phyloP scores from a whole-genome alignment of 768 basidiomycete genomes.

The Boletus eberwhitei region DNA sequence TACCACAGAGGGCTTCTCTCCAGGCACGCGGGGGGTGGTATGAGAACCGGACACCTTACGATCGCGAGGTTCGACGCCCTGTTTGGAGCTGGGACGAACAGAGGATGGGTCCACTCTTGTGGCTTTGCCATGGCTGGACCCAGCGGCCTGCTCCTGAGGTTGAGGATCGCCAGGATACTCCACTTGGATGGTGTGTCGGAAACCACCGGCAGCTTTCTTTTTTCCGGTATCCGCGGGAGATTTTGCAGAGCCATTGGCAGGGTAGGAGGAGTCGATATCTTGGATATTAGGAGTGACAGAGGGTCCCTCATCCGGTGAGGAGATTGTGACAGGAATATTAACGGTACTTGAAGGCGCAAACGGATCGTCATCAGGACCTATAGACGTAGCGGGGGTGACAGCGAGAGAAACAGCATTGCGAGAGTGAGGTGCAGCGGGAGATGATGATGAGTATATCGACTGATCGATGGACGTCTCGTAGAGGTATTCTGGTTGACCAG shows the following conservation, averaged over 20 bases:
- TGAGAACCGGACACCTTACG: slow-evolving; percentile 16
- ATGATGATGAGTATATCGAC: slow-evolving; percentile 41
- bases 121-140: slow-evolving; percentile 22
- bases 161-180: slow-evolving; percentile 72
- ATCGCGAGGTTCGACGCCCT: slow-evolving; percentile 13
- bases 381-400: slow-evolving; percentile 43
- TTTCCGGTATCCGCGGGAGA: slow-evolving; percentile 43
- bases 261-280: slow-evolving; percentile 19
- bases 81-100: slow-evolving; percentile 15
- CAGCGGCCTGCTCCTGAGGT: slow-evolving; percentile 21
- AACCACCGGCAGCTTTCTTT: slow-evolving; percentile 43
- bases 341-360: slow-evolving; percentile 48
- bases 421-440: slow-evolving; percentile 33
- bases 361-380: slow-evolving; percentile 61
- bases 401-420: slow-evolving; percentile 41
- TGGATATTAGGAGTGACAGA: slow-evolving; percentile 16
- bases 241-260: slow-evolving; percentile 28
- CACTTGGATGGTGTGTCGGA: slow-evolving; percentile 93
- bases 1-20: slow-evolving; percentile 18
- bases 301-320: slow-evolving; percentile 24
- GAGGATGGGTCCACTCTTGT: slow-evolving; percentile 14
- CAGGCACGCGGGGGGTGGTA: not conserved
- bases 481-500: slow-evolving; percentile 59
- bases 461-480: slow-evolving; percentile 72
- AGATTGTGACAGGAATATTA: slow-evolving; percentile 29